These are phyloP conservation scores for Purpureocillium takamizusanense DNA, from an alignment of 2,329 filamentous ascomycete species.

Conservation along the genomic window DNA sequence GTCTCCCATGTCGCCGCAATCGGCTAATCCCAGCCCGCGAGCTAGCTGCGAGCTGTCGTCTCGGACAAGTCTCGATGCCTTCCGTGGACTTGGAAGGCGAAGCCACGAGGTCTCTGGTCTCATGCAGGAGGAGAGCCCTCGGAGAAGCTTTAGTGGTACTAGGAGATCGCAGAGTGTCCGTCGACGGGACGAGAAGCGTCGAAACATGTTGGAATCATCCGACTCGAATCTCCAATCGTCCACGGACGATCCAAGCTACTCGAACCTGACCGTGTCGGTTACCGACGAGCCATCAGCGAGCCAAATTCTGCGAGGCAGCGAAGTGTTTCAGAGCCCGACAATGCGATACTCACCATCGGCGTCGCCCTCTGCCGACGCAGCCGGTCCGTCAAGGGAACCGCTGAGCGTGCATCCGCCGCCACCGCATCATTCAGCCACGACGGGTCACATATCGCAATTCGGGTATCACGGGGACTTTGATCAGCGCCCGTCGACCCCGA, in stretches of 20 bases:
- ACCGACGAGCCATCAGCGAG: constrained; percentile 79
- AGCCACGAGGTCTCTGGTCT: constrained; percentile 43
- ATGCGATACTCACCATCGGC: constrained; percentile 43
- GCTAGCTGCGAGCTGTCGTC: constrained; percentile 40
- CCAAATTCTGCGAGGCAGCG: constrained; percentile 79
- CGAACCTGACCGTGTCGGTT: constrained; percentile 59
- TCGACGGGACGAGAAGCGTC: constrained; percentile 33
- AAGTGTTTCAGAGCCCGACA: constrained; percentile 77
- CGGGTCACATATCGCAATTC: constrained; percentile 24
- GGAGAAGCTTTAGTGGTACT: constrained; percentile 56
- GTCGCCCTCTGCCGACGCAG: constrained; percentile 15
- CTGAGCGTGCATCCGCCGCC: constrained; percentile 6
- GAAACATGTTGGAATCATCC: constrained; percentile 52
- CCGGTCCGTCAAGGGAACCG: constrained; percentile 7
- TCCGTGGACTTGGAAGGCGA: constrained; percentile 35
- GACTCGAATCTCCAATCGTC: constrained; percentile 67
- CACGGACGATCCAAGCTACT: constrained; percentile 66
- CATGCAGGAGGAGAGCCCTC: constrained; percentile 31
- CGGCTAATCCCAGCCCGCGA: constrained; percentile 41
- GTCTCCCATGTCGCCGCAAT: constrained; percentile 38
- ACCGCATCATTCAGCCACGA: constrained; percentile 25
- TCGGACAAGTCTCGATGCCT: constrained; percentile 44
- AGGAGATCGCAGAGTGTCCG: constrained; percentile 42
- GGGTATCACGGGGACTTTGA: constrained; percentile 14
- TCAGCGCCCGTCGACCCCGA: constrained; percentile 24